Conservation (phyloP, 768 basidiomycete species). For the Russula sp. region DNA sequence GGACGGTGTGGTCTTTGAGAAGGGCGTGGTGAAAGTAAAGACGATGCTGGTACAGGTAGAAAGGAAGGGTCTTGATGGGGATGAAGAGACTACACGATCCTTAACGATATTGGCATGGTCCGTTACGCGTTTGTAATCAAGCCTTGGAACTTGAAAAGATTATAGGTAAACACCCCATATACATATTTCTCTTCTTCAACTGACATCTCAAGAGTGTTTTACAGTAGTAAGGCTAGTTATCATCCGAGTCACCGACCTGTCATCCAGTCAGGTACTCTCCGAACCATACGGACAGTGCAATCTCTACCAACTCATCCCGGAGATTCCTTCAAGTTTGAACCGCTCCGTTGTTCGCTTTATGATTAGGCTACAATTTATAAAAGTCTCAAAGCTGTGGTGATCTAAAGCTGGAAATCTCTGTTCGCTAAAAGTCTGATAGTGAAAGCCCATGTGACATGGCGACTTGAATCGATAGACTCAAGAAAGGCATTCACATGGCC, state of each 20-base stretch:
- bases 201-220: too few species aligned
- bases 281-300: too few species aligned
- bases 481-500: too few species aligned
- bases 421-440: too few species aligned
- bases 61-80: not conserved
- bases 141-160: not conserved
- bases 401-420: not conserved
- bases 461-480: too few species aligned
- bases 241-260: not conserved
- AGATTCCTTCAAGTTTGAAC: too few species aligned
- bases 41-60: not conserved
- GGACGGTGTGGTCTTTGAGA: constrained; percentile 21
- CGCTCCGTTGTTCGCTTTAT: too few species aligned
- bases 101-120: not conserved
- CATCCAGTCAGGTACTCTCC: not conserved
- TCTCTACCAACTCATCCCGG: too few species aligned
- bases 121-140: not conserved
- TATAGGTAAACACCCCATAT: too few species aligned
- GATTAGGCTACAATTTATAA: not conserved
- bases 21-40: constrained; percentile 18
- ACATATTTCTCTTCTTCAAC: not conserved
- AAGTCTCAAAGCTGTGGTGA: not conserved
- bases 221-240: too few species aligned
- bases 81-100: not conserved
- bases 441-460: too few species aligned